Conservation (phyloP, 305 asterid genomes). For the Fraxinus dipetala region DNA sequence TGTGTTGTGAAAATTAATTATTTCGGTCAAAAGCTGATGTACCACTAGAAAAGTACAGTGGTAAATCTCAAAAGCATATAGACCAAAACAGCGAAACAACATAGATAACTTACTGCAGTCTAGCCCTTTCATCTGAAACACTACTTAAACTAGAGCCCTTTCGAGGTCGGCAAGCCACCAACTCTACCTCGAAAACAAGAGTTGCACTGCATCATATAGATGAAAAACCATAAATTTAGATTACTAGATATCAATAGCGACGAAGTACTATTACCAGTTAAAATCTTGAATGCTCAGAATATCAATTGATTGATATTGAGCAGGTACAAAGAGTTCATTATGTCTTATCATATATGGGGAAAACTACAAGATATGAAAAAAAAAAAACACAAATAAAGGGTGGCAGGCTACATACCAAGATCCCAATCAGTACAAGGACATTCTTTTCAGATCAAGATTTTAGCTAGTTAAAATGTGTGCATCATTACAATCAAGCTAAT, state of each 20-base stretch:
- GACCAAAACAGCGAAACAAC: background rate
- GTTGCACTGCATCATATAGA: conserved; percentile 58
- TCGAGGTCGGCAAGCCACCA: conserved; percentile 91
- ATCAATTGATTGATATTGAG: background rate
- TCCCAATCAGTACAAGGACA: background rate
- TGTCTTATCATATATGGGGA: background rate
- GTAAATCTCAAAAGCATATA: background rate
- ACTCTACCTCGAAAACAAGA: conserved; percentile 89
- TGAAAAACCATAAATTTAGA: background rate
- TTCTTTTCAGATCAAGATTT: background rate
- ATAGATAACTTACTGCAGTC: conserved; percentile 72
- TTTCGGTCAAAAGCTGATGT: background rate
- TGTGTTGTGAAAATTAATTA: background rate
- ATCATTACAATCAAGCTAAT: background rate
- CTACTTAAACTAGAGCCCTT: conserved; percentile 86
- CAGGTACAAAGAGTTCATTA: background rate
- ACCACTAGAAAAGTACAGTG: background rate
- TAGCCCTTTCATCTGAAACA: conserved; percentile 81
- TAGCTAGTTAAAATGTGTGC: background rate
- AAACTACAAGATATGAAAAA: background rate
- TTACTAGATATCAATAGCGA: background rate
- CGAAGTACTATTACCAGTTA: background rate
- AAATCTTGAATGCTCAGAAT: background rate
- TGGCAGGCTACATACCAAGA: background rate
- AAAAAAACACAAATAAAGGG: background rate